Evolutionary conservation across 768 basidiomycete genomes (phyloP), one percentile per base, ranked within the genome.

Genomic region (Auricularia sp.): DNA sequence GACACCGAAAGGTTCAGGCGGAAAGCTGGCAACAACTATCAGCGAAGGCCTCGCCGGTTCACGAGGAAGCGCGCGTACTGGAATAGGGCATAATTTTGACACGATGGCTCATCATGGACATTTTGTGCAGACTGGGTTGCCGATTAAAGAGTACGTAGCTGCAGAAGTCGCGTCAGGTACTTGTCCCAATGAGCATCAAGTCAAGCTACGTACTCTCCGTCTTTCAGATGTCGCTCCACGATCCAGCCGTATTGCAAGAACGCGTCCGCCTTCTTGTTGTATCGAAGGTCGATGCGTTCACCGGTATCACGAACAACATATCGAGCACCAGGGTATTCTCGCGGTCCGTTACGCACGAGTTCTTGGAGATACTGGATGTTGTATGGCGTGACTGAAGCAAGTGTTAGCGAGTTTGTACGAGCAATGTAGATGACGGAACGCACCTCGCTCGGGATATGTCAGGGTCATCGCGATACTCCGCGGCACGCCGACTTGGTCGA

Each of bases 31-130:
- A 29, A 36, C 3, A 14, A 39, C 66, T 43, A 62, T 63, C 21
- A 70, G 66, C 21, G 70, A 63, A 36, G 43, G 8, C 56, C 23
- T 62, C 2, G 21, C 5, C 33, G 42, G 7, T 64, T 29, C 36
- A 44, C 36, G 44, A 63, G 58, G 33, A 35, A 44, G 36, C 3
- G 12, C 7, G 83, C 93, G 74, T 71, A 95, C 93, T 98, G 23
- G 95, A 98, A 76, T 98, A 98, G 12, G 92, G 91, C 94, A 98
- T 97, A 66, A 98, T 78, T 71, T 90, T 93, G 36, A 98, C 91
- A 42, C 95, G 87, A 78, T 98, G 97, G 75, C 91, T 91, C 97
- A 98, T 98, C 97, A 98, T 98, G 81, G 93, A 96, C 97, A 98
- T 98, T 77, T 99, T 99, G 76, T 99, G 97, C 75, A 98, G 77